Base-by-base conservation (phyloP, 768 basidiomycete species). In the Pluteus cervinus region DNA sequence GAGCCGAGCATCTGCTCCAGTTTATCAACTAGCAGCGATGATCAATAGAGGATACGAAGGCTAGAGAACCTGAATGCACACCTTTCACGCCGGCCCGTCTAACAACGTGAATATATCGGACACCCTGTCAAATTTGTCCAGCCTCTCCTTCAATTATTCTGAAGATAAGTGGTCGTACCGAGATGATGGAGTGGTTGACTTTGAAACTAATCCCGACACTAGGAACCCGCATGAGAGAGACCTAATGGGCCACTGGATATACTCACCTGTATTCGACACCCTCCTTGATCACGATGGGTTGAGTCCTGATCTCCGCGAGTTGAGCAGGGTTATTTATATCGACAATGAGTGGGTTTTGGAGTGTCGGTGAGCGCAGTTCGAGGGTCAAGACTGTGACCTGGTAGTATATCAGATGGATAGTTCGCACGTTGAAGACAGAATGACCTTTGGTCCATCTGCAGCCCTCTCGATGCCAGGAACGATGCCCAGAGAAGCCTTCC, bases 401-500 rank as follows among this genome's bases (percentile, higher is more conserved):
- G 38, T 54, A 41, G 50, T 51, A 50, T 44, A 40, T 38, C 44
- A 50, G 29, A 46, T 39, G 5, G 36, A 26, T 40, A 40, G 30
- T 33, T 14, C 34, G 17, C 8, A 36, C 24, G 18, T 24, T 8
- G 22, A 20, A 10, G 23, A 30, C 33, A 28, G 26, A 29, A 24
- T 28, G 41, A 84, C 89, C 76, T 87, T 88, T 35, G 86, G 85
- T 10, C 76, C 77, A 47, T 43, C 60, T 10, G 65, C 56, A 14
- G 54, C 62, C 10, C 33, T 20, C 4, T 55, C 18, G 14, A 56
- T 66, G 20, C 74, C 79, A 23, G 77, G 71, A 36, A 75, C 71
- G 43, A 97, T 79, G 37, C 94, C 94, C 18, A 98, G 72, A 37
- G 83, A 90, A 25, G 88, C 89, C 59, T 98, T 98, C 94, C 94